A percentile compares a stretch with the other conserved stretches of the same genome.
Conservation (phyloP, 805 yeast species). For the Ogataea haglerorum region DNA sequence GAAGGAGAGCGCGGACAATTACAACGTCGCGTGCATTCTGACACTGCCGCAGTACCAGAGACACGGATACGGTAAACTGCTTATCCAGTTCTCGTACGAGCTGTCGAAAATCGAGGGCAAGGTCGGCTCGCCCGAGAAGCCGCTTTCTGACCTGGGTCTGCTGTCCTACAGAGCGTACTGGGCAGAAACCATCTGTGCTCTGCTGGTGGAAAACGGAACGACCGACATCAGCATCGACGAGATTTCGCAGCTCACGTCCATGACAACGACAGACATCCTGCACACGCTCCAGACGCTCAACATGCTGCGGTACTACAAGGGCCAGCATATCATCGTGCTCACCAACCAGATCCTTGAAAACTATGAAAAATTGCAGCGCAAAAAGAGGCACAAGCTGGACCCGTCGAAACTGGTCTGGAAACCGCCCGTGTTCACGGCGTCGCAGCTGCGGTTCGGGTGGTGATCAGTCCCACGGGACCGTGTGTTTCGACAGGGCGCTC, state of each 20-base stretch:
- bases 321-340: conserved; percentile 86
- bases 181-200: conserved; percentile 82
- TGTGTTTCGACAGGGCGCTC: conserved; percentile 47
- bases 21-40: conserved; percentile 95
- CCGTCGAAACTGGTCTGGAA: conserved; percentile 78
- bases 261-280: conserved; percentile 94
- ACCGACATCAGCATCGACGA: conserved; percentile 76
- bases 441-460: conserved; percentile 96
- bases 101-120: conserved; percentile 84
- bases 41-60: conserved; percentile 96
- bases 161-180: conserved; percentile 93
- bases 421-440: conserved; percentile 94
- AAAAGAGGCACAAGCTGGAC: conserved; percentile 72
- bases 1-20: conserved; percentile 91
- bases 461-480: conserved; percentile 70
- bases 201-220: conserved; percentile 58
- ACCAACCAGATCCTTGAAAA: conserved; percentile 78
- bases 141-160: conserved; percentile 90
- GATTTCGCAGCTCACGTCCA: conserved; percentile 77
- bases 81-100: conserved; percentile 92
- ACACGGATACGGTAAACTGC: conserved; percentile 86
- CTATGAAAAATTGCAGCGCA: conserved; percentile 63
- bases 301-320: conserved; percentile 87
- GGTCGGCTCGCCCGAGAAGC: conserved; percentile 96
- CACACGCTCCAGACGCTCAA: conserved; percentile 91